phyloP scores from a whole-genome alignment of 2,329 filamentous ascomycete species.

The Cryphonectria nitschkei region DNA sequence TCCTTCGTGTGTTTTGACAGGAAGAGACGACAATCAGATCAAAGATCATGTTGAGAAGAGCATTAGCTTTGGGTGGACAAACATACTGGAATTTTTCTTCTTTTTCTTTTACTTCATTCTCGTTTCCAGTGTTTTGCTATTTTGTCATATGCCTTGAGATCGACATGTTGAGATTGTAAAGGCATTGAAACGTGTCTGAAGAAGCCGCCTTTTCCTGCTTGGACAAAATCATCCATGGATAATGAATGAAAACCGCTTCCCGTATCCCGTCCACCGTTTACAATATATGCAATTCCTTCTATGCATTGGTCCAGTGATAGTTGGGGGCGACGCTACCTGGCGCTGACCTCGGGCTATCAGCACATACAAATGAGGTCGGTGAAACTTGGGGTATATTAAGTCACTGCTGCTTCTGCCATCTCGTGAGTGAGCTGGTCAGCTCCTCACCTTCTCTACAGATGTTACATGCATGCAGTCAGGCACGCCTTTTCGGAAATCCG shows the following conservation, averaged over 20 bases:
- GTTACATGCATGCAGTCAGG: background rate
- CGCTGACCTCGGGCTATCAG: too few species aligned
- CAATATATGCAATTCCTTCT: background rate
- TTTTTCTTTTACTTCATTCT: background rate
- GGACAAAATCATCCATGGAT: background rate
- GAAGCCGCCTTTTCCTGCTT: background rate
- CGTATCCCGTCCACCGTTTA: background rate
- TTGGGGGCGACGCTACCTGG: too few species aligned
- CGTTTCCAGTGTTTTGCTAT: background rate
- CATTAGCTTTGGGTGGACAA: constrained; percentile 1
- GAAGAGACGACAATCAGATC: constrained; percentile 5
- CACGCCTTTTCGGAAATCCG: background rate
- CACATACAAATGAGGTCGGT: too few species aligned
- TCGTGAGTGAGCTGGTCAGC: background rate
- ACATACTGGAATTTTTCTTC: background rate
- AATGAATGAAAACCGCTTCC: background rate
- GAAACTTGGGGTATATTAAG: too few species aligned
- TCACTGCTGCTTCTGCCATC: background rate
- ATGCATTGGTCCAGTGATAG: background rate
- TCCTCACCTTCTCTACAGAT: background rate
- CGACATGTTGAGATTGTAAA: background rate
- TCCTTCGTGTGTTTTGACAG: background rate
- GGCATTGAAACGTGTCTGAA: background rate
- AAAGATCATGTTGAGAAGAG: constrained; percentile 2
- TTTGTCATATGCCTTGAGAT: background rate